A percentile compares a stretch with the other conserved stretches of the same genome.
phyloP scores from a whole-genome alignment of 2,329 filamentous ascomycete species.

The Epichloe scottii region DNA sequence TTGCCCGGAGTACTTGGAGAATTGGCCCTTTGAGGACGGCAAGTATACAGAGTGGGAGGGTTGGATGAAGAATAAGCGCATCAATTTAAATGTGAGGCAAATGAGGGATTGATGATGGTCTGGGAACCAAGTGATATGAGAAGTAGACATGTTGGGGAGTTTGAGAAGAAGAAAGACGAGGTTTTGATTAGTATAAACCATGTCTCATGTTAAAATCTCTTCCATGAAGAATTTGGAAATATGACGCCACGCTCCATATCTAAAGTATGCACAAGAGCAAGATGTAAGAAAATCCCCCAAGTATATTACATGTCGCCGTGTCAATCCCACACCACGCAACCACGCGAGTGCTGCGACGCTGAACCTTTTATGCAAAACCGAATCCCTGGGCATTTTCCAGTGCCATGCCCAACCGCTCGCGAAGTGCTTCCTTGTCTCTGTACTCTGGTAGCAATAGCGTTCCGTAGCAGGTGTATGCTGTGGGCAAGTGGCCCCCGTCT shows the following conservation, averaged over 20 bases:
- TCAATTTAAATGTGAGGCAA: conserved; percentile 88
- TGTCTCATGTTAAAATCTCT: no score
- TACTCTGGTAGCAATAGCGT: conserved; percentile 81
- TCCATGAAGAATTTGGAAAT: no score
- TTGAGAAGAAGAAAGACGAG: neutral
- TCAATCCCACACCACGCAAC: neutral
- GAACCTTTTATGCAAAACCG: conserved; percentile 51
- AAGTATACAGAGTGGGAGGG: conserved; percentile 59
- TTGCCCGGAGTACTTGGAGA: conserved; percentile 59
- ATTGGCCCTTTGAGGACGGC: conserved; percentile 56
- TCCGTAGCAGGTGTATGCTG: conserved; percentile 87
- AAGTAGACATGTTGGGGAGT: no score
- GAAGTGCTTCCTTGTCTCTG: conserved; percentile 53
- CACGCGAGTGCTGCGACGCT: neutral
- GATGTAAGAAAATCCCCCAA: neutral
- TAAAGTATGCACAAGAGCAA: neutral
- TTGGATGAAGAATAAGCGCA: conserved; percentile 79
- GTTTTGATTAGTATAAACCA: no score
- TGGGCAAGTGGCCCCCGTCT: conserved; percentile 53
- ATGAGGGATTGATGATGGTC: conserved; percentile 47
- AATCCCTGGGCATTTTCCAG: conserved; percentile 83
- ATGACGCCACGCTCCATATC: no score
- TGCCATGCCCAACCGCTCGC: conserved; percentile 68
- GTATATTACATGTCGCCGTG: conserved; percentile 2
- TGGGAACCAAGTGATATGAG: neutral